Evolutionary conservation across 2,329 filamentous ascomycete species (phyloP).

Genomic region (Colletotrichum godetiae): DNA sequence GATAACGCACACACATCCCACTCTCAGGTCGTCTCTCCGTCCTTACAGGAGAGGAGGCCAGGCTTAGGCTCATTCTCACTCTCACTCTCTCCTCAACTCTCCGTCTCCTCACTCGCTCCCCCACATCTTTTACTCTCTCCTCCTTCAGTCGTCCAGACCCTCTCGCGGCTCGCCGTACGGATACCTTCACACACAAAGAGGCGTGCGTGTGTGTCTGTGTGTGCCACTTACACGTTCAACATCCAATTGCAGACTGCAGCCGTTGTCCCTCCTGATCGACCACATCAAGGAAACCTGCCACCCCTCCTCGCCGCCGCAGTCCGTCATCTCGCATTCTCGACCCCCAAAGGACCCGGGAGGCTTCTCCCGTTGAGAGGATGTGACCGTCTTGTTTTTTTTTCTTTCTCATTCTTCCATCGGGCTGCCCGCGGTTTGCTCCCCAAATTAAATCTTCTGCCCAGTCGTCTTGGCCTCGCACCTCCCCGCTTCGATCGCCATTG

Average conservation of each 20-base stretch:
- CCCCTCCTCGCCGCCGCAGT: background rate
- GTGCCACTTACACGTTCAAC: background rate
- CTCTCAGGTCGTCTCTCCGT: background rate
- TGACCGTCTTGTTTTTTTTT: background rate
- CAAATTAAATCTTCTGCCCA: background rate
- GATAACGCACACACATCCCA: background rate
- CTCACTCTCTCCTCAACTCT: background rate
- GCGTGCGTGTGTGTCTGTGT: background rate
- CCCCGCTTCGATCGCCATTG: slow-evolving; percentile 10
- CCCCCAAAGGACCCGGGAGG: background rate
- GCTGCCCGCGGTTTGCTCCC: slow-evolving; percentile 1
- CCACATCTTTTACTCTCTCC: background rate
- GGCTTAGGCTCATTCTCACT: too few relatives aligned
- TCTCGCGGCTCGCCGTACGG: background rate
- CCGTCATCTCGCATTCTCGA: slow-evolving; percentile 19
- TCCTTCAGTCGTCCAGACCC: background rate
- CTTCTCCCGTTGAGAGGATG: background rate
- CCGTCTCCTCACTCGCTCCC: background rate
- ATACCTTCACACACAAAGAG: background rate
- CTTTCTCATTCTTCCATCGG: background rate
- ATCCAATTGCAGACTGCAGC: slow-evolving; percentile 6
- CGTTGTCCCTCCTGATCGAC: background rate
- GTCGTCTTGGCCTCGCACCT: slow-evolving; percentile 1
- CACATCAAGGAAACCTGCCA: background rate
- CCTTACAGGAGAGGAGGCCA: background rate